A percentile compares a stretch with the other conserved stretches of the same genome.
phyloP scores from a whole-genome alignment of 345 rosid species.

The Xanthoceras sorbifolium region DNA sequence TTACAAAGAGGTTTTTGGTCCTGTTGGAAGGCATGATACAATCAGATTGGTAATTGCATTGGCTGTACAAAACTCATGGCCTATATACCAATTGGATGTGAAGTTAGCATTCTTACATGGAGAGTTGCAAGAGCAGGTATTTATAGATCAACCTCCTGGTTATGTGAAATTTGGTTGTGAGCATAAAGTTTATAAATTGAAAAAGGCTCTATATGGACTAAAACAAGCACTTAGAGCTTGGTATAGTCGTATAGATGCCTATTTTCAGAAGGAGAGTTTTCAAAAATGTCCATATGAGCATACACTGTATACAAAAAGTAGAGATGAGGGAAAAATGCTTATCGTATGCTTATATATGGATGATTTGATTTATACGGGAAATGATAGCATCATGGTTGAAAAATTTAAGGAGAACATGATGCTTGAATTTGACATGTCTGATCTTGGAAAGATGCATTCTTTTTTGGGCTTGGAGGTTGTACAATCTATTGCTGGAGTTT shows the following conservation, averaged over 20 bases:
- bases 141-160: background rate
- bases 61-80: no score
- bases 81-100: no score
- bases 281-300: slow-evolving; percentile 7
- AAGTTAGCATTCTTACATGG: no score
- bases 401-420: background rate
- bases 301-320: background rate
- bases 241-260: background rate
- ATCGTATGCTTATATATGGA: no score
- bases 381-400: background rate
- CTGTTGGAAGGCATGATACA: no score
- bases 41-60: no score
- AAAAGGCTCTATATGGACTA: background rate
- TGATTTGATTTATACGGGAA: no score
- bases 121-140: background rate
- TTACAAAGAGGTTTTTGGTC: no score
- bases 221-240: background rate
- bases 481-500: background rate
- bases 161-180: no score
- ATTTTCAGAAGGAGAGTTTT: background rate
- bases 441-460: background rate
- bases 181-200: background rate
- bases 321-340: no score
- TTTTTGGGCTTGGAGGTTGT: background rate
- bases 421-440: background rate